Percentiles rank a stretch among this genome's conserved stretches.
Conservation (phyloP, 2,329 filamentous ascomycete genomes). For the Diaporthe vexans region DNA sequence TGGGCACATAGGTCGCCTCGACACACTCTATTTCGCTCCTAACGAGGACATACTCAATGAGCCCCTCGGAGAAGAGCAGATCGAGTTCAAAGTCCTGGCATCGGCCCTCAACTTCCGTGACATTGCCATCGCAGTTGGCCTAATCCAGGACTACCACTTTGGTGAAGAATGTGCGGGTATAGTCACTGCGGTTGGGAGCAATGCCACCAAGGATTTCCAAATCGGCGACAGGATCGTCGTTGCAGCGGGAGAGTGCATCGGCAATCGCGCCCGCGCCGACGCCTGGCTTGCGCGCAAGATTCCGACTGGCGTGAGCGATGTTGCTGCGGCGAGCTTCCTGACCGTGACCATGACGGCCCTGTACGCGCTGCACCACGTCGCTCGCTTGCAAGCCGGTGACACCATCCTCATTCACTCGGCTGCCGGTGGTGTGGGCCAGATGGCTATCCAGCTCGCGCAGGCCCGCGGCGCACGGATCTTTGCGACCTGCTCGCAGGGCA, state of each 20-base stretch:
- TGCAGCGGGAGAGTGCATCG: conserved; percentile 10
- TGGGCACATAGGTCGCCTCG: conserved; percentile 13
- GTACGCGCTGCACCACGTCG: conserved; percentile 29
- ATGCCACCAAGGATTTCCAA: conserved; percentile 40
- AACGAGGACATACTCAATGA: neutral
- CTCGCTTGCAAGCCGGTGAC: conserved; percentile 38
- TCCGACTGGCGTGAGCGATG: neutral
- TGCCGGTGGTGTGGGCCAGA: conserved; percentile 23
- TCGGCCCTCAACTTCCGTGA: conserved; percentile 29
- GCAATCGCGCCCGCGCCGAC: conserved; percentile 45
- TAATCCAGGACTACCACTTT: conserved; percentile 25
- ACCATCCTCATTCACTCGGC: conserved; percentile 33
- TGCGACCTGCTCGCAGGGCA: conserved; percentile 21
- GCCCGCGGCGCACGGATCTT: conserved; percentile 40
- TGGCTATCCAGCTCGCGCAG: conserved; percentile 30
- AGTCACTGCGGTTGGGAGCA: neutral
- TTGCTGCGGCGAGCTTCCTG: conserved; percentile 19
- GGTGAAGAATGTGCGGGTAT: conserved; percentile 20
- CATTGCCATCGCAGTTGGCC: conserved; percentile 23
- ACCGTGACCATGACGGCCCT: conserved; percentile 29
- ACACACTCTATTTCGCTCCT: conserved; percentile 17
- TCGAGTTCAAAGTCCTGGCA: conserved; percentile 25
- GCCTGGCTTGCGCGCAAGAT: conserved; percentile 18
- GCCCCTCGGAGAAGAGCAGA: conserved; percentile 5
- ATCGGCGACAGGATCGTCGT: conserved; percentile 47